These are phyloP conservation scores for Nitzschia sp. DNA, from an alignment of 108 stramenopile species.

Conservation along the genomic window DNA sequence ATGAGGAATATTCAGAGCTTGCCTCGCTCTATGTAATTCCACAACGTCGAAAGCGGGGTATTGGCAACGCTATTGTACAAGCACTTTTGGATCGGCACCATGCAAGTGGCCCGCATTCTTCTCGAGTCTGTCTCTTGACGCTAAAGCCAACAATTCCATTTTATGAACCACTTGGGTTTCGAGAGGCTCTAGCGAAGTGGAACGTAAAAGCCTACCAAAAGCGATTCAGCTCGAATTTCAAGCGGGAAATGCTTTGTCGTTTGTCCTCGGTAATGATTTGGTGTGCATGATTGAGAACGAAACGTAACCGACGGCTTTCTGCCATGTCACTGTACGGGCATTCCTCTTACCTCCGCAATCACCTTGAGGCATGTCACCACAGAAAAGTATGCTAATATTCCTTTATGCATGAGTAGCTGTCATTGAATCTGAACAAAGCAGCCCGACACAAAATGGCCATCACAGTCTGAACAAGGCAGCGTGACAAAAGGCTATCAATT, in stretches of 20 bases:
- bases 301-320: no score
- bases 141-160: slow-evolving; percentile 16
- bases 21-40: slow-evolving; percentile 29
- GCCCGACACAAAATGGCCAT: no score
- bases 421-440: no score
- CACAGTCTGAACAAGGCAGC: no score
- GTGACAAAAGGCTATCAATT: no score
- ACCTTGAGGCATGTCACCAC: no score
- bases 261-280: slow-evolving; percentile 11
- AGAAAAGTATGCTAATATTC: no score
- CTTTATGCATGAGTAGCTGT: no score
- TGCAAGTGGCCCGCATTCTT: neutral
- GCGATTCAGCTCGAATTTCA: slow-evolving; percentile 19
- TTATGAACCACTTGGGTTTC: slow-evolving; percentile 21
- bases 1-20: slow-evolving; percentile 12
- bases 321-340: no score
- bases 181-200: neutral
- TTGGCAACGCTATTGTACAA: slow-evolving; percentile 19
- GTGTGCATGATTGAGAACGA: slow-evolving; percentile 25
- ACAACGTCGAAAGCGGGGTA: slow-evolving; percentile 19
- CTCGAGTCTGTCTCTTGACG: slow-evolving; percentile 22
- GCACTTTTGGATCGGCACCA: slow-evolving; percentile 20
- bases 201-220: slow-evolving; percentile 7
- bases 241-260: slow-evolving; percentile 23
- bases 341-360: no score